These are phyloP conservation scores for Plasmodium ovale DNA, from an alignment of 169 alveolate species.

Conservation along the genomic window DNA sequence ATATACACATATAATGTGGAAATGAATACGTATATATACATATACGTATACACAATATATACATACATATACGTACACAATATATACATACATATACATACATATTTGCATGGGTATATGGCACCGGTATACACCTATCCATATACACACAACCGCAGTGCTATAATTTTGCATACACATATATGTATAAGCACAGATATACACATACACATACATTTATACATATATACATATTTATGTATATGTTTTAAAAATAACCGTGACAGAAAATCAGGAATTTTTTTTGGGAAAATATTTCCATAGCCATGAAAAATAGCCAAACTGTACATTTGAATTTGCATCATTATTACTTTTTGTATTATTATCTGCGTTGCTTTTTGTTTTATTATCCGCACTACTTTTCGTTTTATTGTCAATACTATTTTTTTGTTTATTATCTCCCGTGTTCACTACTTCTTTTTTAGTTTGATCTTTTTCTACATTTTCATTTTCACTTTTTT, in stretches of 20 bases:
- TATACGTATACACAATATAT: conserved; percentile 7
- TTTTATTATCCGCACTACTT: conserved; percentile 1
- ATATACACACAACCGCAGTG: no score
- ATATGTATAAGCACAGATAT: conserved; percentile 4
- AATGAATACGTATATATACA: not conserved
- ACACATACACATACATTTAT: conserved; percentile 1
- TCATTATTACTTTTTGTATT: conserved; percentile 32
- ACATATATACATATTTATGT: conserved; percentile 4
- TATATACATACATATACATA: not conserved
- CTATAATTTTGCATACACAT: conserved; percentile 14
- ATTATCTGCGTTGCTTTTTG: conserved; percentile 6
- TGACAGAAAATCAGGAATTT: conserved; percentile 18
- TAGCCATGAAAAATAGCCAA: conserved; percentile 49
- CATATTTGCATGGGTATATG: no score
- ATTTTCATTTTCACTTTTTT: conserved; percentile 19
- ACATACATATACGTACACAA: not conserved
- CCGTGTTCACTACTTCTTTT: not conserved
- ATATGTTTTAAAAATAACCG: not conserved
- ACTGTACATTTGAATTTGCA: conserved; percentile 5
- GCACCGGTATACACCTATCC: no score
- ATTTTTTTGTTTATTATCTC: conserved; percentile 3
- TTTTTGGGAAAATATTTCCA: conserved; percentile 63
- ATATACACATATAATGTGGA: conserved; percentile 7
- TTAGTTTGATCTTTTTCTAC: conserved; percentile 13
- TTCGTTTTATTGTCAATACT: no score